A percentile compares a stretch with the other conserved stretches of the same genome.
phyloP scores from a whole-genome alignment of 805 yeast species.

The Candida broadrunensis region DNA sequence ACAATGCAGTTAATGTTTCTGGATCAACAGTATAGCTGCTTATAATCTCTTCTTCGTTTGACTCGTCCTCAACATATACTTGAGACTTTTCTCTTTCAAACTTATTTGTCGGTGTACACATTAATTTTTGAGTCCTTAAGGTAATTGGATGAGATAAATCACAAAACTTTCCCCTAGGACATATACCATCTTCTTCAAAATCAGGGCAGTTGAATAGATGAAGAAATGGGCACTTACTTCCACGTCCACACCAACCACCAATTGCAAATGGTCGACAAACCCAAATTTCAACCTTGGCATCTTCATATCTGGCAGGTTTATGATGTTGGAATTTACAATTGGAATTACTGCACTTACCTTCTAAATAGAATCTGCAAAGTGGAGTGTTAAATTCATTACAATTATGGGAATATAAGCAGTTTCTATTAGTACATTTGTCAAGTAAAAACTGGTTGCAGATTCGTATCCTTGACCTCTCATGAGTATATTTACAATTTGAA shows the following conservation, averaged over 20 bases:
- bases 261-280: constrained; percentile 67
- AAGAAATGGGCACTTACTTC: constrained; percentile 51
- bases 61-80: constrained; percentile 8
- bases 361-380: constrained; percentile 25
- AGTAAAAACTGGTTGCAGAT: constrained; percentile 51
- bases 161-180: constrained; percentile 54
- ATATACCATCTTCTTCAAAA: constrained; percentile 55
- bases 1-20: constrained; percentile 12
- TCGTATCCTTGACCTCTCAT: constrained; percentile 48
- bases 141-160: constrained; percentile 46
- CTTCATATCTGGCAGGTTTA: constrained; percentile 46
- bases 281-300: constrained; percentile 37
- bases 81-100: constrained; percentile 13
- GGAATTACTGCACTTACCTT: constrained; percentile 33
- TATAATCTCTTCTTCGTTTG: constrained; percentile 10
- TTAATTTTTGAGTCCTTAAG: constrained; percentile 21
- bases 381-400: constrained; percentile 58
- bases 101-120: constrained; percentile 12
- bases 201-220: constrained; percentile 74
- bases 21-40: constrained; percentile 37
- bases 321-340: constrained; percentile 51
- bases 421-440: constrained; percentile 44
- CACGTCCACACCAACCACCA: constrained; percentile 67
- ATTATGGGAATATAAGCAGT: constrained; percentile 57
- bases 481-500: constrained; percentile 50